Conservation (phyloP, 768 basidiomycete species). For the Trametes meyenii region DNA sequence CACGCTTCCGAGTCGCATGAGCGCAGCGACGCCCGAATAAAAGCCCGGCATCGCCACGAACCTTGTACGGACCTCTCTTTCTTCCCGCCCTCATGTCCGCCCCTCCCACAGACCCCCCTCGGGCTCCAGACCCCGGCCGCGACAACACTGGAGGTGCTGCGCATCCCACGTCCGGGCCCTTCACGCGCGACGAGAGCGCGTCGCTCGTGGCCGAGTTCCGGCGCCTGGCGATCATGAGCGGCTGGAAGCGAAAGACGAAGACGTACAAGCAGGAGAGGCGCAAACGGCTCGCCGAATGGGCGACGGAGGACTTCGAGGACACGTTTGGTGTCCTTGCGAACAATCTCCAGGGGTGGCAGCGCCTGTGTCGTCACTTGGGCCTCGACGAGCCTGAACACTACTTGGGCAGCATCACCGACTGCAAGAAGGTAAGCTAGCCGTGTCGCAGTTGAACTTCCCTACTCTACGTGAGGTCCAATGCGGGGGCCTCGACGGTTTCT, state of each 20-base stretch:
- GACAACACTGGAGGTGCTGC: background rate
- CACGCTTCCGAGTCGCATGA: background rate
- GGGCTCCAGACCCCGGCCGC: background rate
- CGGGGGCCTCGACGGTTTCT: background rate
- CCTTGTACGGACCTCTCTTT: background rate
- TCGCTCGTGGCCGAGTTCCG: constrained; percentile 13
- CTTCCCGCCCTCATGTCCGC: background rate
- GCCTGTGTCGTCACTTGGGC: background rate
- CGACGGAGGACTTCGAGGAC: constrained; percentile 1
- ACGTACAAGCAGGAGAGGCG: background rate
- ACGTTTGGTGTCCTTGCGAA: background rate
- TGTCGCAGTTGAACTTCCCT: too few relatives aligned
- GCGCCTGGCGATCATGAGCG: background rate
- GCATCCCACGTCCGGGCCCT: background rate
- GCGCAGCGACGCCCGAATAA: background rate
- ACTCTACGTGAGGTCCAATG: background rate
- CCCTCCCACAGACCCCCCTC: background rate
- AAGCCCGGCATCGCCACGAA: background rate
- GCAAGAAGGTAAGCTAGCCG: background rate
- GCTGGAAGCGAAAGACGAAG: background rate
- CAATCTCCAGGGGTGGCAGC: background rate
- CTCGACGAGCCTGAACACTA: background rate
- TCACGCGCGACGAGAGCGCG: constrained; percentile 4
- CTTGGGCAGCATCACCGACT: constrained; percentile 1
- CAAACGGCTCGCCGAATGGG: background rate